Evolutionary conservation across 2,329 filamentous ascomycete genomes (phyloP).

Genomic region (Laburnicola sp.): DNA sequence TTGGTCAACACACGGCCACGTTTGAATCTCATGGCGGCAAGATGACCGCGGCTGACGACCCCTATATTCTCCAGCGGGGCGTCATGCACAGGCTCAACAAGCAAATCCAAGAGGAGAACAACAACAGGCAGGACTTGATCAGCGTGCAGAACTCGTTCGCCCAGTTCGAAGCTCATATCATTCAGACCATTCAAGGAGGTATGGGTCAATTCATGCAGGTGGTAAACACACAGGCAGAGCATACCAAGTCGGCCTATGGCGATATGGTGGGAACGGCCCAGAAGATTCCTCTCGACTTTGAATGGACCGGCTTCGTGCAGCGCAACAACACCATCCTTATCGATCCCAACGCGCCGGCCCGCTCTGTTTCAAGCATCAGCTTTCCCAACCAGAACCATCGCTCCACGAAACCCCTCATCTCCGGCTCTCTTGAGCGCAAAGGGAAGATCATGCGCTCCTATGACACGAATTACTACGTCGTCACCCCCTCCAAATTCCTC

Average conservation of each 20-base stretch:
- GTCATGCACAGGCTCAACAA: slow-evolving; percentile 83
- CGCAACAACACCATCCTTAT: slow-evolving; percentile 74
- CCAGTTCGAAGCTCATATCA: slow-evolving; percentile 81
- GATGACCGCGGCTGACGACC: slow-evolving; percentile 74
- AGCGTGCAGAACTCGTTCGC: slow-evolving; percentile 89
- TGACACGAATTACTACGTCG: slow-evolving; percentile 82
- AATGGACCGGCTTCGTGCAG: slow-evolving; percentile 83
- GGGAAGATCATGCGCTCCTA: slow-evolving; percentile 83
- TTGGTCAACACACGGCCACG: slow-evolving; percentile 80
- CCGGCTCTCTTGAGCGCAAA: slow-evolving; percentile 88
- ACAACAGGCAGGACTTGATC: slow-evolving; percentile 88
- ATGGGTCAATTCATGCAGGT: slow-evolving; percentile 83
- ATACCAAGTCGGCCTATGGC: slow-evolving; percentile 75
- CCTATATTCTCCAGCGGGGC: slow-evolving; percentile 82
- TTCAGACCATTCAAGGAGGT: slow-evolving; percentile 79
- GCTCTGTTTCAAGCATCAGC: slow-evolving; percentile 70
- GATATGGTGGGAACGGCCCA: slow-evolving; percentile 81
- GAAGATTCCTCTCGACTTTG: slow-evolving; percentile 79
- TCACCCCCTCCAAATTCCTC: slow-evolving; percentile 83
- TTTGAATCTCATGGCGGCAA: slow-evolving; percentile 77
- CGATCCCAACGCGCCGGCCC: slow-evolving; percentile 73
- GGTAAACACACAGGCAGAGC: slow-evolving; percentile 78
- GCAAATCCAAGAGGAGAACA: slow-evolving; percentile 94
- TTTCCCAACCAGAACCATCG: slow-evolving; percentile 90
- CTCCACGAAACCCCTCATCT: slow-evolving; percentile 79